Evolutionary conservation across 768 basidiomycete genomes (phyloP), one percentile per base, ranked within the genome.

Genomic region (Kwoniella sp.): DNA sequence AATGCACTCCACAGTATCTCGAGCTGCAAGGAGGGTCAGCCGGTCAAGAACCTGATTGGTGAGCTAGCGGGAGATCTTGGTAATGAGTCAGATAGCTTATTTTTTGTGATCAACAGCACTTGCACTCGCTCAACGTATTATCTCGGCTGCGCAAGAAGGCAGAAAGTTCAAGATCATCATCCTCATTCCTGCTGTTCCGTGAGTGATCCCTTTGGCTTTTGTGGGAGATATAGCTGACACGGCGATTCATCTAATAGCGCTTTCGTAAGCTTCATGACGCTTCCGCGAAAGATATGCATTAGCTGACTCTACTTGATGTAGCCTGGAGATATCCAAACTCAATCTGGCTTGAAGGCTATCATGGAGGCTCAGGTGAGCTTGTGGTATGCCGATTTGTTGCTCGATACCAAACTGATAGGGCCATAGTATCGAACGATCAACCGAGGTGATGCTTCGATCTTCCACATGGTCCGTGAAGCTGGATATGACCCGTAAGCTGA

Each of bases 161-260:
- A 79, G 84, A 63, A 90, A 90, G 74, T 97, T 97, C 85, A 69
- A 93, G 90, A 90, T 96, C 58, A 83, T 95, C 55, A 86, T 98
- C 15, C 82, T 89, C 22, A 89, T 98, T 57, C 95, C 94, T 0
- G 93, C 95, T 77, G 85, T 96, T 1, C 94, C 94, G 15, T 75
- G 61, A 72, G 73, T 65, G n/a, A 5, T 17, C 25, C 34, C 2
- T 22, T 11, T 37, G 15, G 23, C 23, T 8, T 26, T 13, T 55
- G 25, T 8, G 1, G 17, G 54, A 53, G 37, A 11, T 28, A 23
- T 13, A 11, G 8, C n/a, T 45, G 41, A 45, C 41, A 11, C n/a
- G 20, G 17, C 41, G 20, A 37, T 11, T 45, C 8, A 8, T 11
- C 20, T 53, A 23, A 13, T 58, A 75, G 73, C 28, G 93, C 89